Conservation (phyloP, 2,329 filamentous ascomycete species). For the Neodidymelliopsis sp. region DNA sequence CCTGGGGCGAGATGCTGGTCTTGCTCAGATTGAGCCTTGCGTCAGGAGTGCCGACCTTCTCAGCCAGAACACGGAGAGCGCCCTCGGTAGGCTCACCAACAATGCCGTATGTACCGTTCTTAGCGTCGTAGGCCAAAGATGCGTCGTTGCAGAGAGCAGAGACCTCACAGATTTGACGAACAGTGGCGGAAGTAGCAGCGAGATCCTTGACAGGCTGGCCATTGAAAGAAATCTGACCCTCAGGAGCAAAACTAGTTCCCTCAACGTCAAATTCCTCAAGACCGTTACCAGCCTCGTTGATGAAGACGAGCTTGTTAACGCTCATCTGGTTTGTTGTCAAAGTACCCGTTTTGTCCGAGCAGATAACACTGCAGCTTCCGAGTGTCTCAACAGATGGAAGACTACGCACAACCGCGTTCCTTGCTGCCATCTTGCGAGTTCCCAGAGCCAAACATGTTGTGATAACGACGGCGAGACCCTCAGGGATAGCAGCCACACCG, state of each 20-base stretch:
- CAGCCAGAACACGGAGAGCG: slow-evolving; percentile 85
- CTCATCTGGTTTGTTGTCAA: slow-evolving; percentile 99
- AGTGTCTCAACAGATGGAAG: slow-evolving; percentile 96
- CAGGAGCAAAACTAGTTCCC: slow-evolving; percentile 89
- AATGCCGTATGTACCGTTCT: slow-evolving; percentile 76
- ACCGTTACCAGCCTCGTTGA: slow-evolving; percentile 74
- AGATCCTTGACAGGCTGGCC: slow-evolving; percentile 75
- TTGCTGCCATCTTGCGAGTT: slow-evolving; percentile 97
- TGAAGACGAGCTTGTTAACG: slow-evolving; percentile 88
- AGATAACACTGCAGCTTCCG: slow-evolving; percentile 98
- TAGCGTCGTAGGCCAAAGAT: slow-evolving; percentile 79
- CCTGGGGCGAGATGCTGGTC: slow-evolving; percentile 56
- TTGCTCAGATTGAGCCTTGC: slow-evolving; percentile 63
- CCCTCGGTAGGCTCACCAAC: slow-evolving; percentile 97
- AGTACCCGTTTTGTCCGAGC: slow-evolving; percentile 98
- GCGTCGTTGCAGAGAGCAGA: slow-evolving; percentile 88
- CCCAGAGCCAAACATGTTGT: slow-evolving; percentile 97
- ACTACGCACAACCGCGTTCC: slow-evolving; percentile 96
- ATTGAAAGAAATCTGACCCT: slow-evolving; percentile 73
- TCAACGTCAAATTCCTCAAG: slow-evolving; percentile 89
- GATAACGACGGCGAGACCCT: slow-evolving; percentile 96
- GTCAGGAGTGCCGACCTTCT: slow-evolving; percentile 90
- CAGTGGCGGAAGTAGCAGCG: slow-evolving; percentile 74
- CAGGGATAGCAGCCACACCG: slow-evolving; percentile 95
- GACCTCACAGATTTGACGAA: slow-evolving; percentile 77